Evolutionary conservation across 768 basidiomycete species (phyloP).

Genomic region (Coprinellus aureogranulatus): DNA sequence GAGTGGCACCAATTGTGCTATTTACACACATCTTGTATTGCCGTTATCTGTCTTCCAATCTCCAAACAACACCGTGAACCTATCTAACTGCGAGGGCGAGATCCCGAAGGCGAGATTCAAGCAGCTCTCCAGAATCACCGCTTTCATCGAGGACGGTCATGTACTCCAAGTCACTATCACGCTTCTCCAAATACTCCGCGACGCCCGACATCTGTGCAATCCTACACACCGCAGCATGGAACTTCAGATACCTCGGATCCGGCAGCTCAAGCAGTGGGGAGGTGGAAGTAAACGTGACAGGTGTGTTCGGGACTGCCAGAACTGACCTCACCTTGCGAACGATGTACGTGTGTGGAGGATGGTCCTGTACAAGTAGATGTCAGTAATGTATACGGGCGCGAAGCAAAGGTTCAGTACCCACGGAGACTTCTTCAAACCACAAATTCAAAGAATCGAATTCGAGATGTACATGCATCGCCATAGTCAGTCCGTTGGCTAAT

Average conservation of each 20-base stretch:
- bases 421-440: background rate
- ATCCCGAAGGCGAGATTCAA: constrained; percentile 1
- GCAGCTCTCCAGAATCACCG: background rate
- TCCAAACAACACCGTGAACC: too few species aligned
- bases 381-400: background rate
- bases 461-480: background rate
- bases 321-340: background rate
- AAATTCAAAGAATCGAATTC: background rate
- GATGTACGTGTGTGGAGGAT: background rate
- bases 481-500: background rate
- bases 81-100: too few species aligned
- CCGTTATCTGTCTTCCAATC: too few species aligned
- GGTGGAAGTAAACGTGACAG: background rate
- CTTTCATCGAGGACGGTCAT: background rate
- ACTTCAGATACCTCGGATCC: constrained; percentile 5
- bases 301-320: background rate
- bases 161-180: background rate
- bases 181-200: background rate
- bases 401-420: background rate
- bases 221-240: constrained; percentile 9
- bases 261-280: background rate
- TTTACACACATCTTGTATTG: too few species aligned
- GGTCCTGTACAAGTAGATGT: background rate
- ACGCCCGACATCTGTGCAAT: constrained; percentile 9
- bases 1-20: too few species aligned